Evolutionary conservation across 2,329 filamentous ascomycete species (phyloP).

Genomic region (Pestalotiopsis sp.): DNA sequence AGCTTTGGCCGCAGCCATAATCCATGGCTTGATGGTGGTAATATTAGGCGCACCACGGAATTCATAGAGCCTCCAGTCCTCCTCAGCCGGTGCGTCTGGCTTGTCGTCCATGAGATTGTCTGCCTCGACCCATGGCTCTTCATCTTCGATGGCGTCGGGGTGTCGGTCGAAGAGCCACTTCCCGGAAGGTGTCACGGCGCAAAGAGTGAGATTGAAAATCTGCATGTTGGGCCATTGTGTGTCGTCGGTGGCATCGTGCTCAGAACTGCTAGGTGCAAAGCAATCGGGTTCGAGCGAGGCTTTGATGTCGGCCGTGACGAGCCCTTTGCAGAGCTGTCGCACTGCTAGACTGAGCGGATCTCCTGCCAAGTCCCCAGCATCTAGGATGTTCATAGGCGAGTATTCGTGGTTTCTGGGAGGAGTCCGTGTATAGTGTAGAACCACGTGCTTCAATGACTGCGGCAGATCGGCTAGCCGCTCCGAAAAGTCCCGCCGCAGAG

Average conservation of each 20-base stretch:
- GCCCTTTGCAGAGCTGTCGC: neutral
- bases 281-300: conserved; percentile 1
- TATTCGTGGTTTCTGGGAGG: neutral
- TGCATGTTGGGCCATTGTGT: conserved; percentile 1
- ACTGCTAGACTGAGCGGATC: neutral
- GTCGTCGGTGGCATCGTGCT: neutral
- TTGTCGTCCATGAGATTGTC: conserved; percentile 3
- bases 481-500: neutral
- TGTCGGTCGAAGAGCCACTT: neutral
- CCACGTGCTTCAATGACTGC: neutral
- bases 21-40: neutral
- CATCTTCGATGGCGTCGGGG: neutral
- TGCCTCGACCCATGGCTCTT: neutral
- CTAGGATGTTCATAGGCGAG: neutral
- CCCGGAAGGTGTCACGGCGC: conserved; percentile 1
- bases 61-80: conserved; percentile 5
- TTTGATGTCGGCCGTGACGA: neutral
- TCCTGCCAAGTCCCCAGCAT: neutral
- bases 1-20: neutral
- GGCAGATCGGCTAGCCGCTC: neutral
- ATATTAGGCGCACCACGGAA: neutral
- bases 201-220: conserved; percentile 4
- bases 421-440: neutral
- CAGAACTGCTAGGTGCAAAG: neutral
- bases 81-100: conserved; percentile 4